phyloP scores from a whole-genome alignment of 2,329 filamentous ascomycete species.

The Talaromyces sp. region DNA sequence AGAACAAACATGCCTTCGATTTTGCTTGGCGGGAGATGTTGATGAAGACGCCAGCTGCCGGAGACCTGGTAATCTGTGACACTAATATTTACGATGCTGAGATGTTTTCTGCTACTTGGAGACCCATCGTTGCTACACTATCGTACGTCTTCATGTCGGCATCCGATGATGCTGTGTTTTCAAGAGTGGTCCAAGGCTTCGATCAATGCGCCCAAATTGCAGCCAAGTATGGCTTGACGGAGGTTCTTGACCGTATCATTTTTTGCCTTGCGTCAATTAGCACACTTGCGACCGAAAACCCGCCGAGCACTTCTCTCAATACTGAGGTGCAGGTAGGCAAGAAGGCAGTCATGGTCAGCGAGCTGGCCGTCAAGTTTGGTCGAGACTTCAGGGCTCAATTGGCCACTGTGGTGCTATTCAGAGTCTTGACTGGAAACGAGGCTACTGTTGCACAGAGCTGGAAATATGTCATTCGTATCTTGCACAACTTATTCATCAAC shows the following conservation, averaged over 20 bases:
- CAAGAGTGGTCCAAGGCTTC: conserved; percentile 88
- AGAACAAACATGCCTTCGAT: conserved; percentile 94
- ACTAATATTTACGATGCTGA: conserved; percentile 96
- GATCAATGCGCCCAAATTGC: conserved; percentile 95
- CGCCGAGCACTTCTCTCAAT: conserved; percentile 83
- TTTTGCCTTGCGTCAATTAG: conserved; percentile 88
- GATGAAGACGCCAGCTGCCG: conserved; percentile 74
- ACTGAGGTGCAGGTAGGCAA: conserved; percentile 92
- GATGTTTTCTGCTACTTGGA: conserved; percentile 97
- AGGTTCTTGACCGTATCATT: conserved; percentile 89
- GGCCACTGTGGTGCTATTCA: conserved; percentile 91
- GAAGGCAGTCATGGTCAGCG: conserved; percentile 96
- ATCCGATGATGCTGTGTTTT: conserved; percentile 93
- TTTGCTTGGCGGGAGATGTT: conserved; percentile 96
- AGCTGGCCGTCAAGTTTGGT: conserved; percentile 92
- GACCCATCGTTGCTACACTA: conserved; percentile 86
- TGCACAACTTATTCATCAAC: conserved; percentile 94
- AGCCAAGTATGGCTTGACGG: conserved; percentile 74
- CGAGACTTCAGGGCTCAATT: conserved; percentile 91
- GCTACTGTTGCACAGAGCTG: conserved; percentile 62
- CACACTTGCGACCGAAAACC: conserved; percentile 71
- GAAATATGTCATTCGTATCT: conserved; percentile 76
- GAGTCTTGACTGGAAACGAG: conserved; percentile 84
- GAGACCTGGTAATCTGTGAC: conserved; percentile 73
- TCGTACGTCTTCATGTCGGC: conserved; percentile 99